phyloP scores from a whole-genome alignment of 208 protist genomes.

The Leishmania major region DNA sequence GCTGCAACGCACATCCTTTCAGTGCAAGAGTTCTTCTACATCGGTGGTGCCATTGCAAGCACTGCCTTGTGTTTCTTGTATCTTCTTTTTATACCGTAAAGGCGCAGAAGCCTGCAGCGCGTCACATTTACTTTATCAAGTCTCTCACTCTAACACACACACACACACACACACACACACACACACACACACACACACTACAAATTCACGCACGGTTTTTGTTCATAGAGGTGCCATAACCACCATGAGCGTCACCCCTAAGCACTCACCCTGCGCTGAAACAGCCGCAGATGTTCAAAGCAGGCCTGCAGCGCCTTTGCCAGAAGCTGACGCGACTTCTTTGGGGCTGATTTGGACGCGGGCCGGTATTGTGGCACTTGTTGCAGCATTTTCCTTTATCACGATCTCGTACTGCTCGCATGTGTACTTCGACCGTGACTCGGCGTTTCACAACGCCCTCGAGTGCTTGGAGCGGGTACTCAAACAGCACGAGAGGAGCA shows the following conservation, averaged over 20 bases:
- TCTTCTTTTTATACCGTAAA: not conserved
- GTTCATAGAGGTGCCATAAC: not conserved
- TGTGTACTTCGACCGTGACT: slow-evolving; percentile 79
- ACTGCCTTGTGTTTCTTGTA: not conserved
- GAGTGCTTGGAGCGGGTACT: slow-evolving; percentile 62
- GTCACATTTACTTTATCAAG: not conserved
- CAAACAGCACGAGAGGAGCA: slow-evolving; percentile 25
- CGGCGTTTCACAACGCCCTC: slow-evolving; percentile 62
- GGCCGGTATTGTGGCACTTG: slow-evolving; percentile 45
- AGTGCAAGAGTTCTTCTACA: not conserved
- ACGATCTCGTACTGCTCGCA: slow-evolving; percentile 68
- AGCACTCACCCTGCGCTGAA: not conserved
- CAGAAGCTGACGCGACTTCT: not conserved
- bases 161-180: not conserved
- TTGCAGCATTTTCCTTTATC: slow-evolving; percentile 57
- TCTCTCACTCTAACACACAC: not conserved
- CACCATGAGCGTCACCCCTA: not conserved
- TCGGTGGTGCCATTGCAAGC: not conserved
- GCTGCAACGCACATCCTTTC: not conserved
- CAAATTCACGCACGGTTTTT: not conserved
- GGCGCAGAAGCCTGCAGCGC: not conserved
- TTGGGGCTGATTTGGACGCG: slow-evolving; percentile 45
- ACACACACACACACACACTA: not conserved
- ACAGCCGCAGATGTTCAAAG: not conserved
- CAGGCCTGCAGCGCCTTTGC: not conserved